Percentiles rank a stretch among this genome's conserved stretches.
phyloP scores from a whole-genome alignment of 306 rosid species.

The Prunus davidiana region DNA sequence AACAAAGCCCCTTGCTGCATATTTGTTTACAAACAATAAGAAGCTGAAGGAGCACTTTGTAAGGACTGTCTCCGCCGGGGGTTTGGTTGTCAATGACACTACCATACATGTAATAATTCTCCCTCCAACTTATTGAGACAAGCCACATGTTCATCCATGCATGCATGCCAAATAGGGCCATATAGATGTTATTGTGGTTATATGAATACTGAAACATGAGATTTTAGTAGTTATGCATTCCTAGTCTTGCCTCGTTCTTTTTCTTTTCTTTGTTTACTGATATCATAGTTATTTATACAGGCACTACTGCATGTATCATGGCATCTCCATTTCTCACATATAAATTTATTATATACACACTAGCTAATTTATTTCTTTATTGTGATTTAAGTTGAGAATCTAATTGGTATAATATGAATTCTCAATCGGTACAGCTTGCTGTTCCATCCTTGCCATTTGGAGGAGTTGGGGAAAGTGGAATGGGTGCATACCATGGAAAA shows the following conservation, averaged over 20 bases:
- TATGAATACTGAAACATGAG: too few relatives aligned
- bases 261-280: too few relatives aligned
- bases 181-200: too few relatives aligned
- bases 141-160: not conserved
- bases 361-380: conserved; percentile 1
- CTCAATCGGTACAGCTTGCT: conserved; percentile 59
- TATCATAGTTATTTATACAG: too few relatives aligned
- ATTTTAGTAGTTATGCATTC: too few relatives aligned
- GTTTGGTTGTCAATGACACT: conserved; percentile 85
- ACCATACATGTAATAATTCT: conserved; percentile 54
- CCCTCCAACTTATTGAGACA: conserved; percentile 11
- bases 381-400: not conserved
- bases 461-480: conserved; percentile 98
- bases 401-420: not conserved
- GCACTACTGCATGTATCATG: too few relatives aligned
- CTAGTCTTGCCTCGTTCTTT: too few relatives aligned
- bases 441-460: conserved; percentile 81
- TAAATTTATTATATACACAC: not conserved
- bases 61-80: conserved; percentile 71
- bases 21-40: conserved; percentile 72
- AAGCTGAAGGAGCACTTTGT: conserved; percentile 78
- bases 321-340: not conserved
- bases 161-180: too few relatives aligned
- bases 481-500: conserved; percentile 94
- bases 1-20: conserved; percentile 98